phyloP scores from a whole-genome alignment of 2,329 filamentous ascomycete genomes.

The Pseudogymnoascus sp. region DNA sequence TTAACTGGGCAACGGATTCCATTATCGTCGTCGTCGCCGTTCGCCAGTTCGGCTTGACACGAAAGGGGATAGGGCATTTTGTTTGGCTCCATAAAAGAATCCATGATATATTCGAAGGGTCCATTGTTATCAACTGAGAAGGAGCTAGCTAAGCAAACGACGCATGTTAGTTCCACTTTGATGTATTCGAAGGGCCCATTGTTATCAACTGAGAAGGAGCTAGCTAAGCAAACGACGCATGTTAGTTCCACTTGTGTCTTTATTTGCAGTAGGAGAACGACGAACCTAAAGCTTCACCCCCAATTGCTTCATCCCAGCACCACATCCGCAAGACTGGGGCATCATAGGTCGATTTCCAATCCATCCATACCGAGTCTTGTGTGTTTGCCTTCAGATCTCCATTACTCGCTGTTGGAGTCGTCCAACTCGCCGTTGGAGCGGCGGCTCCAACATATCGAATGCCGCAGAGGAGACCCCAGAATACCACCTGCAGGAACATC shows the following conservation, averaged over 20 bases:
- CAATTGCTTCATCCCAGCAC: slow-evolving; percentile 10
- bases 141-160: slow-evolving; percentile 12
- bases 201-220: slow-evolving; percentile 12
- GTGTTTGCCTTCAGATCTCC: slow-evolving; percentile 11
- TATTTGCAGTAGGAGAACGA: neutral
- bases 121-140: slow-evolving; percentile 12
- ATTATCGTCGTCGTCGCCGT: neutral
- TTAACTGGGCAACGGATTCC: slow-evolving; percentile 13
- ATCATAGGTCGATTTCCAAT: slow-evolving; percentile 14
- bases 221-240: slow-evolving; percentile 11
- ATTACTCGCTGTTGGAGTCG: slow-evolving; percentile 10
- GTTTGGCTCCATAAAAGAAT: slow-evolving; percentile 8
- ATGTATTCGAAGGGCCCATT: slow-evolving; percentile 13
- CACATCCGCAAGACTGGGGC: slow-evolving; percentile 14
- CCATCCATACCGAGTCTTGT: slow-evolving; percentile 13
- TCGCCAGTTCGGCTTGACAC: slow-evolving; percentile 12
- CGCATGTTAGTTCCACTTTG: neutral
- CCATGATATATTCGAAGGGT: slow-evolving; percentile 13
- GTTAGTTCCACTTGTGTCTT: neutral
- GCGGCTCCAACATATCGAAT: neutral
- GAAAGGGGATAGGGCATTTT: slow-evolving; percentile 10
- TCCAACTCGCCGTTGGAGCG: slow-evolving; percentile 11
- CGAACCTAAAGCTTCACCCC: neutral
- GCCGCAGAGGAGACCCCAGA: neutral
- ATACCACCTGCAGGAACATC: neutral